These are phyloP conservation scores for Pyracantha coccinea DNA, from an alignment of 331 rosid genomes.

Conservation along the genomic window DNA sequence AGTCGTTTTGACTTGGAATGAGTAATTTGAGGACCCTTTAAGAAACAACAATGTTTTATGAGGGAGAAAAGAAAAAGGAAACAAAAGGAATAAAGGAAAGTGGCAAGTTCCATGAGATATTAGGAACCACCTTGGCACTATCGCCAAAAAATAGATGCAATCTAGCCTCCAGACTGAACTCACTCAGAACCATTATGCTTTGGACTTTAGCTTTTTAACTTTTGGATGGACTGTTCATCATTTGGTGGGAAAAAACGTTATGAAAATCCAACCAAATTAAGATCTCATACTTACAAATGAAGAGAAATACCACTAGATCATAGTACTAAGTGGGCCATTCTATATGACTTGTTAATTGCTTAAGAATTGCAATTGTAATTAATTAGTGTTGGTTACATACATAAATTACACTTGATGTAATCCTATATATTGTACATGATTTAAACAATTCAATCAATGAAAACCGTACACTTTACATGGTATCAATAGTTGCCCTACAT, in stretches of 20 bases:
- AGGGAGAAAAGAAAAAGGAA: background rate
- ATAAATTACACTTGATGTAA: too few species aligned
- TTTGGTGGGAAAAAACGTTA: background rate
- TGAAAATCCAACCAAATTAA: too few species aligned
- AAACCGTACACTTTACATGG: too few species aligned
- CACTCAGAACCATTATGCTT: constrained; percentile 1
- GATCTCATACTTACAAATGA: too few species aligned
- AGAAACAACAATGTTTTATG: constrained; percentile 34
- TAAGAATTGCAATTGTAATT: too few species aligned
- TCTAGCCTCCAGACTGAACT: background rate
- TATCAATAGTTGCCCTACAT: too few species aligned
- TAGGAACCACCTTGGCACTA: background rate
- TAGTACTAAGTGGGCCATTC: too few species aligned
- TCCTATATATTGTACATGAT: too few species aligned
- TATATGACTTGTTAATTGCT: too few species aligned
- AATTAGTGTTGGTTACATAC: too few species aligned
- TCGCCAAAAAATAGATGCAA: background rate
- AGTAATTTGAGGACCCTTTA: constrained; percentile 34
- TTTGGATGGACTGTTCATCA: background rate
- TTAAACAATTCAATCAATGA: too few species aligned
- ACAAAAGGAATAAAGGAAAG: background rate
- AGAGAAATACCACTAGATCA: too few species aligned
- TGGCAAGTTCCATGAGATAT: background rate
- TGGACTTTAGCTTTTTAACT: background rate
- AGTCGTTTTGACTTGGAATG: constrained; percentile 13